Base-by-base conservation (phyloP, 1,284 basidiomycete genomes). In the Puccinia brachypodii region DNA sequence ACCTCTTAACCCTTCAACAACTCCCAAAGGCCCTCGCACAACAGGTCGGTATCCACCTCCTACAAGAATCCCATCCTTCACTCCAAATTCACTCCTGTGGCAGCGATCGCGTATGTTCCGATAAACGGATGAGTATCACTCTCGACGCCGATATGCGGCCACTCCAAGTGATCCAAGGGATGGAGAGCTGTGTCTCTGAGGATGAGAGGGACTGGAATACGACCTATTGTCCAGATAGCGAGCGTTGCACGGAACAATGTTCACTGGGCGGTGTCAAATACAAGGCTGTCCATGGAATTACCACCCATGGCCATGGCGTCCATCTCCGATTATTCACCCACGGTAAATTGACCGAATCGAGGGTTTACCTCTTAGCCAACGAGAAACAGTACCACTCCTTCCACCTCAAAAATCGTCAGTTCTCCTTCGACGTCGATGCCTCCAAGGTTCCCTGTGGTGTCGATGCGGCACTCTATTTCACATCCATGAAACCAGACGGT, bases 391-490 rank as follows among this genome's bases (percentile, higher is more conserved):
- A 80, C 14, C 38, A 60, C 11, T 33, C 60, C 19, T 80, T 80
- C 22, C 31, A 73, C n/a, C 68, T 80, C n/a, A 73, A 62, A 40
- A 80, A 80, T 64, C 50, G 50, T 36, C 50, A 80, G 22, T 62
- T 80, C 53, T 58, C 68, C 36, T 80, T 80, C 31, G 77, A 80
- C 11, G 68, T 80, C 47, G 56, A 80, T 25, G 77, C 56, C n/a
- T 53, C 64, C 25, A 60, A 80, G 13, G n/a, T 73, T 9, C 77
- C 77, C 22, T 80, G 77, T 31, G 85, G 80, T 80, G 83, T 66
- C 83, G 87, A 87, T 83, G 87, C 87, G 75, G 87, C 87, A 25
- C 84, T 88, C 77, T 88, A 88, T 86, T 86, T 88, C 84, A 82
- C 84, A 71, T 85, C 87, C 84, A 85, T 85, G 84, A 79, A 83